Conservation (phyloP, 2,329 filamentous ascomycete species). For the Colletotrichum tropicicola region DNA sequence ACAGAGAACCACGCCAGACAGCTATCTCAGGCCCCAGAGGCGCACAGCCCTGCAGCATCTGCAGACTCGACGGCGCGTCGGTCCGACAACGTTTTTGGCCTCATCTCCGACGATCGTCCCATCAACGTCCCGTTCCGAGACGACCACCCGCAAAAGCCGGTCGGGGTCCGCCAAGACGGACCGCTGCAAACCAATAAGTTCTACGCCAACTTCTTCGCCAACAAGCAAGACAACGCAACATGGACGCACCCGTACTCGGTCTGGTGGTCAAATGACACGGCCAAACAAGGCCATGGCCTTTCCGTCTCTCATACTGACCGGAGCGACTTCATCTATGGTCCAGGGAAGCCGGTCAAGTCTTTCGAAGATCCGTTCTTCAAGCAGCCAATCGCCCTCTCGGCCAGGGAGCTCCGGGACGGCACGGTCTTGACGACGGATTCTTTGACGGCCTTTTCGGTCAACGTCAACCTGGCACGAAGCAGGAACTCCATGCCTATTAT, state of each 20-base stretch:
- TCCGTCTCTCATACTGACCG: conserved; percentile 73
- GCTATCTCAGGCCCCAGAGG: background rate
- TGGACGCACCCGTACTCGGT: conserved; percentile 77
- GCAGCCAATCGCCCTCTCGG: conserved; percentile 78
- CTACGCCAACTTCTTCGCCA: conserved; percentile 77
- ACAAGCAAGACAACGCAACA: conserved; percentile 67
- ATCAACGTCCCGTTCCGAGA: conserved; percentile 2
- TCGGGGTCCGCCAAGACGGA: conserved; percentile 23
- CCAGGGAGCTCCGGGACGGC: conserved; percentile 66
- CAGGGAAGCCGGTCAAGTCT: conserved; percentile 69
- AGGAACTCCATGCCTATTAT: conserved; percentile 60
- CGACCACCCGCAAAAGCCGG: conserved; percentile 20
- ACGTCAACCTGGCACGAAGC: conserved; percentile 65
- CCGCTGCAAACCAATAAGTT: conserved; percentile 75
- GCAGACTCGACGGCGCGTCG: background rate
- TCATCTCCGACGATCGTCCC: conserved; percentile 7
- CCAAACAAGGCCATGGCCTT: conserved; percentile 64
- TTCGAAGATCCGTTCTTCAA: conserved; percentile 46
- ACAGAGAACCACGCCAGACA: background rate
- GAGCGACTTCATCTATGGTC: conserved; percentile 68
- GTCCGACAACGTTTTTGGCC: background rate
- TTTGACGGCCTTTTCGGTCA: conserved; percentile 60
- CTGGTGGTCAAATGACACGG: conserved; percentile 63
- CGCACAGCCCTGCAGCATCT: background rate
- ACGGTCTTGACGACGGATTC: conserved; percentile 59